Conservation (phyloP, 805 yeast genomes). For the Sugiyamaella qingdaonensis region DNA sequence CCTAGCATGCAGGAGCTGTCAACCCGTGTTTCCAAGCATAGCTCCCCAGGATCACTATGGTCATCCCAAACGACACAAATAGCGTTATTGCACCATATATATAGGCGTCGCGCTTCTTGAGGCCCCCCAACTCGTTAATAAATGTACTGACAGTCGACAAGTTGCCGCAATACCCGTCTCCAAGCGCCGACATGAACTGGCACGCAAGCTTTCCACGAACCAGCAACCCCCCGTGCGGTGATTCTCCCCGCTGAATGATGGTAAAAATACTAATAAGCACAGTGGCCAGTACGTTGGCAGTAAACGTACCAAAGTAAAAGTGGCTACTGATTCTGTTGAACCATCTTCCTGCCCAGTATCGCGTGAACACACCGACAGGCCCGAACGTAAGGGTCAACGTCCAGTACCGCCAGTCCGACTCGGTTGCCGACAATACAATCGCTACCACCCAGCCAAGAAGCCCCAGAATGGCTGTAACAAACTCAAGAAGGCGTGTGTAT, state of each 20-base stretch:
- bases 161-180: slow-evolving; percentile 67
- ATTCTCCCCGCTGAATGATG: slow-evolving; percentile 43
- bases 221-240: slow-evolving; percentile 5
- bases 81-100: slow-evolving; percentile 51
- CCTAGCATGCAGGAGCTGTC: slow-evolving; percentile 24
- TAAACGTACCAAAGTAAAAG: slow-evolving; percentile 56
- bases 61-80: slow-evolving; percentile 42
- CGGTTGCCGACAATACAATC: slow-evolving; percentile 40
- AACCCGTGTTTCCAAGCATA: slow-evolving; percentile 63
- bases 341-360: slow-evolving; percentile 52
- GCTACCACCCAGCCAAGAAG: slow-evolving; percentile 35
- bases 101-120: slow-evolving; percentile 39
- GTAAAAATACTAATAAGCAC: slow-evolving; percentile 42
- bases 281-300: slow-evolving; percentile 47
- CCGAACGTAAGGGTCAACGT: slow-evolving; percentile 62
- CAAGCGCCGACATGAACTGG: slow-evolving; percentile 50
- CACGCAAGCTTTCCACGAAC: slow-evolving; percentile 39
- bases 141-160: slow-evolving; percentile 71
- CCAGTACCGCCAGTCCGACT: slow-evolving; percentile 59
- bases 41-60: slow-evolving; percentile 63
- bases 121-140: slow-evolving; percentile 54
- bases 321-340: slow-evolving; percentile 48
- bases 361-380: slow-evolving; percentile 60
- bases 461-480: slow-evolving; percentile 31
- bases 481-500: slow-evolving; percentile 14